These are phyloP conservation scores for Tuber umbilicatum DNA, from an alignment of 495 filamentous ascomycete genomes.

Conservation along the genomic window DNA sequence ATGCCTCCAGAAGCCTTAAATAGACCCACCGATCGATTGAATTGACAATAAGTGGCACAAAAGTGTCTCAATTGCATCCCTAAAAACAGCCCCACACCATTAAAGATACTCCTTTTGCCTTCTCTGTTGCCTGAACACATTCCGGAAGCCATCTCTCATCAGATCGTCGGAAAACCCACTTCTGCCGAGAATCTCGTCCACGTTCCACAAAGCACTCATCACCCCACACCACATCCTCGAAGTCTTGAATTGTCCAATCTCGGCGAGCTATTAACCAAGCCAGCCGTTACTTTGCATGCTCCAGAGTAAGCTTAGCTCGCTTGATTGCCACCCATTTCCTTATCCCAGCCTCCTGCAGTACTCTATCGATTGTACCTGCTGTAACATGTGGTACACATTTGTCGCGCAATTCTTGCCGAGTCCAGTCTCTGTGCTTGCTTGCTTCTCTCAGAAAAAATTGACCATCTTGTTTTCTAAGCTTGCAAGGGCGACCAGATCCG, in stretches of 20 bases:
- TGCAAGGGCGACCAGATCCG: background rate
- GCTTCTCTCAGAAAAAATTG: no score
- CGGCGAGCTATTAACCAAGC: background rate
- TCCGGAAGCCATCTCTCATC: slow-evolving; percentile 11
- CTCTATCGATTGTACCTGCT: background rate
- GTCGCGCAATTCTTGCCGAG: no score
- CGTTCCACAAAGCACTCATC: slow-evolving; percentile 26
- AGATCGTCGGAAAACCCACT: slow-evolving; percentile 20
- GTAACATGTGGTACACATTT: background rate
- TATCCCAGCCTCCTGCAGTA: background rate
- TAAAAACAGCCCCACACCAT: slow-evolving; percentile 27
- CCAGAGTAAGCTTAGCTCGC: background rate
- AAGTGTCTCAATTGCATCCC: slow-evolving; percentile 3
- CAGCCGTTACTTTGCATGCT: background rate
- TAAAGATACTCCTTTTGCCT: slow-evolving; percentile 8
- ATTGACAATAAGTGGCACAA: slow-evolving; percentile 8
- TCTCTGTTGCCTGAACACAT: slow-evolving; percentile 8
- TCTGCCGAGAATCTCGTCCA: background rate
- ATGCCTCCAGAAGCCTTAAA: slow-evolving; percentile 3
- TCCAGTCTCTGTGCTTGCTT: no score
- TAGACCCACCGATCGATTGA: slow-evolving; percentile 10
- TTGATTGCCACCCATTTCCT: background rate
- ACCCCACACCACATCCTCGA: slow-evolving; percentile 25
- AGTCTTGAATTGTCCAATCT: slow-evolving; percentile 12
- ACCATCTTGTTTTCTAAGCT: no score